Conservation (phyloP, 1,284 basidiomycete species). For the Rhizopogon parksii region DNA sequence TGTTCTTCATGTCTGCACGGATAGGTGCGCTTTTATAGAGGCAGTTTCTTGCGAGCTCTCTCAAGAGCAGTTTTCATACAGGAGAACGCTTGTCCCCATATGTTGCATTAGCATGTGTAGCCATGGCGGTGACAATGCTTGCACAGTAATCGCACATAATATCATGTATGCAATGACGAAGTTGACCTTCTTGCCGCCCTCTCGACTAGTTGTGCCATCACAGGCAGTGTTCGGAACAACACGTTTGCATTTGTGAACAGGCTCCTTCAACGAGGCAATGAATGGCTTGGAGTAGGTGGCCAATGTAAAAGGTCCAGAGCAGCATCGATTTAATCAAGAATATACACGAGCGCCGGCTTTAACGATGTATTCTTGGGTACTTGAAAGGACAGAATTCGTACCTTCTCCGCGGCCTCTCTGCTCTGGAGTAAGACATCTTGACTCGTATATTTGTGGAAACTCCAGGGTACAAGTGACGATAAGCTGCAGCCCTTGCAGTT, state of each 20-base stretch:
- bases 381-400: too few species aligned
- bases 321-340: too few species aligned
- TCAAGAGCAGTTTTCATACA: slow-evolving; percentile 21
- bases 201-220: slow-evolving; percentile 83
- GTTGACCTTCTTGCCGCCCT: slow-evolving; percentile 59
- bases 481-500: slow-evolving; percentile 34
- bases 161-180: slow-evolving; percentile 47
- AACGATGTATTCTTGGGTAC: too few species aligned
- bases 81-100: slow-evolving; percentile 82
- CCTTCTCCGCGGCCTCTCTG: too few species aligned
- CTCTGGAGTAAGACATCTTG: slow-evolving; percentile 28
- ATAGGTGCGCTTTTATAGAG: slow-evolving; percentile 56
- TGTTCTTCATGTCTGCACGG: slow-evolving; percentile 92
- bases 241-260: too few species aligned
- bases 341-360: too few species aligned
- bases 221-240: too few species aligned
- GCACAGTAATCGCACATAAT: slow-evolving; percentile 30
- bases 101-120: slow-evolving; percentile 71
- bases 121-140: slow-evolving; percentile 68
- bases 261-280: too few species aligned
- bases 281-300: too few species aligned
- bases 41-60: neutral
- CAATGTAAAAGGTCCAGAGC: too few species aligned
- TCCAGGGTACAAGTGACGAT: slow-evolving; percentile 70
- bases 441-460: slow-evolving; percentile 78